phyloP scores from a whole-genome alignment of 2,329 filamentous ascomycete species.

The Intubia oerlemansii region DNA sequence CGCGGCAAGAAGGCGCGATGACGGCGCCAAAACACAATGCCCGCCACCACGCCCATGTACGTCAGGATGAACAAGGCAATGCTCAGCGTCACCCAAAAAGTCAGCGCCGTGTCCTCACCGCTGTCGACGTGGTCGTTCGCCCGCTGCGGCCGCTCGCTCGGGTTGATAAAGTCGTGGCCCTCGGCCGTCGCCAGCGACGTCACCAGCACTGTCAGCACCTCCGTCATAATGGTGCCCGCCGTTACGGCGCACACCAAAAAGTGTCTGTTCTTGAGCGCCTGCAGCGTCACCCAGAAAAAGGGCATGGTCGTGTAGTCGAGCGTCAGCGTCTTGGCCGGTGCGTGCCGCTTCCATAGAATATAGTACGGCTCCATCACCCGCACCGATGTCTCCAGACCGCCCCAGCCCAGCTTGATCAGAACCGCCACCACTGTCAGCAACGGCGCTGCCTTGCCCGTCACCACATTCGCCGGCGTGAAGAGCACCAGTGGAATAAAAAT shows the following conservation, averaged over 20 bases:
- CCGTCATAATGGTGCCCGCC: constrained; percentile 48
- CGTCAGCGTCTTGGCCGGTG: constrained; percentile 41
- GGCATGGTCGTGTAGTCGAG: constrained; percentile 56
- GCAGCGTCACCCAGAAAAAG: constrained; percentile 41
- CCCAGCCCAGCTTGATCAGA: constrained; percentile 45
- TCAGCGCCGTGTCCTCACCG: constrained; percentile 37
- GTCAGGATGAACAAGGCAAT: constrained; percentile 42
- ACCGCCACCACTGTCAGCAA: constrained; percentile 44
- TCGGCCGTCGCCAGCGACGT: constrained; percentile 44
- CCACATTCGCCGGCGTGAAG: constrained; percentile 29
- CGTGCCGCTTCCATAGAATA: constrained; percentile 43
- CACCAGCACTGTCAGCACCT: constrained; percentile 49
- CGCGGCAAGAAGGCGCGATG: constrained; percentile 53
- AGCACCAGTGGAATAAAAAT: constrained; percentile 38
- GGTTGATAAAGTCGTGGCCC: constrained; percentile 29
- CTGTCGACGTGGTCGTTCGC: constrained; percentile 18
- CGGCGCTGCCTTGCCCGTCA: constrained; percentile 43
- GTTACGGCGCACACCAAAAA: constrained; percentile 46
- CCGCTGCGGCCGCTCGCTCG: constrained; percentile 5
- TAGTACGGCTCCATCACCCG: constrained; percentile 59
- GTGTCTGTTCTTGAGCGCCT: constrained; percentile 41
- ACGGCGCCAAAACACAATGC: constrained; percentile 37
- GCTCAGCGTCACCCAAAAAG: constrained; percentile 44
- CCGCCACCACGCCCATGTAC: constrained; percentile 39
- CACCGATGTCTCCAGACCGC: constrained; percentile 44